Percentiles rank a stretch among this genome's conserved stretches.
Evolutionary conservation across 768 basidiomycete species (phyloP).

Genomic region (Termitomyces sp.): DNA sequence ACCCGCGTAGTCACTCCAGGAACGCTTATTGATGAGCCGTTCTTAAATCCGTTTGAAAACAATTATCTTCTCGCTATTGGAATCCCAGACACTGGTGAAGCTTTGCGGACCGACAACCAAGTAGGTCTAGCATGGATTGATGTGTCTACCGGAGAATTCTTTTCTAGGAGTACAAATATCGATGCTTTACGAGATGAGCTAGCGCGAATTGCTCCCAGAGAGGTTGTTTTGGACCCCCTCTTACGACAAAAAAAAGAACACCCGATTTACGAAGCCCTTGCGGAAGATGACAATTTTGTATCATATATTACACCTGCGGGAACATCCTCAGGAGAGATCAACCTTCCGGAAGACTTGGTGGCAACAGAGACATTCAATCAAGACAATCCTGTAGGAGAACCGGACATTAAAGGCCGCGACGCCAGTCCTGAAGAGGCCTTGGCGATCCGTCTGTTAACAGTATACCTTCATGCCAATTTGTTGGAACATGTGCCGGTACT

Average conservation of each 20-base stretch:
- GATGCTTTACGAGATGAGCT: constrained; percentile 74
- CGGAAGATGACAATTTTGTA: constrained; percentile 49
- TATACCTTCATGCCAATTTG: constrained; percentile 60
- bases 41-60: constrained; percentile 80
- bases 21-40: constrained; percentile 88
- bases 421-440: constrained; percentile 35
- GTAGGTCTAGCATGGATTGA: constrained; percentile 93
- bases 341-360: neutral
- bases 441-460: constrained; percentile 59
- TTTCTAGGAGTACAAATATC: constrained; percentile 54
- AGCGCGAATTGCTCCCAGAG: constrained; percentile 72
- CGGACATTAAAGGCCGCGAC: constrained; percentile 13
- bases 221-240: constrained; percentile 62
- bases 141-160: constrained; percentile 92
- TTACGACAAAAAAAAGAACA: constrained; percentile 32
- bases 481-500: constrained; percentile 75
- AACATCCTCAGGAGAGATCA: neutral
- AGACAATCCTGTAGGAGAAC: neutral
- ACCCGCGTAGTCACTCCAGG: constrained; percentile 88
- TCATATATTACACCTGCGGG: constrained; percentile 35
- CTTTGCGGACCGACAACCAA: constrained; percentile 5
- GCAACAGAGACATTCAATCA: neutral
- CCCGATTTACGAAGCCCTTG: constrained; percentile 42
- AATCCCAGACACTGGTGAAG: constrained; percentile 8
- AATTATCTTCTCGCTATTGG: constrained; percentile 81